These are phyloP conservation scores for Saksenaea oblongispora DNA, from an alignment of 371 early-diverging fungal species.

Conservation along the genomic window DNA sequence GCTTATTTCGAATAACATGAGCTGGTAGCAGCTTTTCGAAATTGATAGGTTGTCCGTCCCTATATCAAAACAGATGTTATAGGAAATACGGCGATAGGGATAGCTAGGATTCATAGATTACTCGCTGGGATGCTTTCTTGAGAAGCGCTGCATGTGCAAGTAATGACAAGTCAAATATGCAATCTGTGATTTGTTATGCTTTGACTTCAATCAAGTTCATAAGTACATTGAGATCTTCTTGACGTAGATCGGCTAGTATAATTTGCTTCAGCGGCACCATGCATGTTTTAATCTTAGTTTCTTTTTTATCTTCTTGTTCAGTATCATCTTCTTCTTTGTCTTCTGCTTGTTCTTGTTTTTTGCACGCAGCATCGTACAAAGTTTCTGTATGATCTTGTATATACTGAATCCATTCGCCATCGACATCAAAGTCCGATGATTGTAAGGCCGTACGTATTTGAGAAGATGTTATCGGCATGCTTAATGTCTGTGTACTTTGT, in stretches of 20 bases:
- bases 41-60: neutral
- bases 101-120: neutral
- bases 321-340: neutral
- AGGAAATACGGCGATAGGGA: neutral
- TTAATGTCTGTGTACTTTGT: neutral
- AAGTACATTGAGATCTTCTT: neutral
- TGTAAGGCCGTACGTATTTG: neutral
- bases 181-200: neutral
- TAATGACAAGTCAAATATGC: neutral
- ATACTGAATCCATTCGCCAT: neutral
- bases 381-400: neutral
- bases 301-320: conserved; percentile 1
- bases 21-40: neutral
- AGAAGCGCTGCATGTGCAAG: neutral
- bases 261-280: neutral
- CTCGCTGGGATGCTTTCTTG: neutral
- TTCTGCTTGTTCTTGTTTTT: neutral
- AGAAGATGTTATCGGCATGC: neutral
- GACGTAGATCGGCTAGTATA: neutral
- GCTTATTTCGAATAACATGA: neutral
- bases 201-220: neutral
- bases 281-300: neutral
- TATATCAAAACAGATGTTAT: neutral
- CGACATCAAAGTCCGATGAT: neutral
- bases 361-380: neutral